These are phyloP conservation scores for Eucalyptus erythrocorys DNA, from an alignment of 345 rosid species.

Conservation along the genomic window DNA sequence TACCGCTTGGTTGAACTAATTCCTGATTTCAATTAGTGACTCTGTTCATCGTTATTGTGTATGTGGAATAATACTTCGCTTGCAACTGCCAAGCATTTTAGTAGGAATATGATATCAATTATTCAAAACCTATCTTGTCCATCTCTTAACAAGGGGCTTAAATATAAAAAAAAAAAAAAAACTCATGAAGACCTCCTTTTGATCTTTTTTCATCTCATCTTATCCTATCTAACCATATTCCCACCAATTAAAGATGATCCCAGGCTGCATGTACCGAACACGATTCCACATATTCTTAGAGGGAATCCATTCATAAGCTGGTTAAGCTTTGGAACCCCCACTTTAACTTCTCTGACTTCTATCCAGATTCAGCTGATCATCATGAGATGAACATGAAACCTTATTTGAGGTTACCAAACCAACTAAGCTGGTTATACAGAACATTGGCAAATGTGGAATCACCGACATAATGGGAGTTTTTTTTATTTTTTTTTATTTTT, in stretches of 20 bases:
- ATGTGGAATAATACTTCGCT: neutral
- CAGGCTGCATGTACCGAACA: neutral
- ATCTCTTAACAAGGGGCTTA: neutral
- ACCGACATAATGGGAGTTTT: neutral
- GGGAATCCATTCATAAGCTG: neutral
- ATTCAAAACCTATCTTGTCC: neutral
- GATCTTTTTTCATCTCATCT: neutral
- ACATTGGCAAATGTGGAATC: neutral
- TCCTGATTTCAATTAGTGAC: neutral
- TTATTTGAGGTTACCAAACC: neutral
- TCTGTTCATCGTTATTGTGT: neutral
- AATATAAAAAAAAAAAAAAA: neutral
- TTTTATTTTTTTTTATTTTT: neutral
- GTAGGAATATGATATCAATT: neutral
- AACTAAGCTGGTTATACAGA: neutral
- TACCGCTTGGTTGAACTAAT: neutral
- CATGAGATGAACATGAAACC: neutral
- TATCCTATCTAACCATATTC: neutral
- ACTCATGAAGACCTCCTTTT: neutral
- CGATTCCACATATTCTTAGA: neutral
- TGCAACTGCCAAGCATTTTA: neutral
- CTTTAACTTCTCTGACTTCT: neutral
- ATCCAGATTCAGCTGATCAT: neutral
- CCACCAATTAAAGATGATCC: neutral
- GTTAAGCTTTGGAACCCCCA: neutral